Conservation (phyloP, 1,284 basidiomycete species). For the Lentinula novae-zelandiae region DNA sequence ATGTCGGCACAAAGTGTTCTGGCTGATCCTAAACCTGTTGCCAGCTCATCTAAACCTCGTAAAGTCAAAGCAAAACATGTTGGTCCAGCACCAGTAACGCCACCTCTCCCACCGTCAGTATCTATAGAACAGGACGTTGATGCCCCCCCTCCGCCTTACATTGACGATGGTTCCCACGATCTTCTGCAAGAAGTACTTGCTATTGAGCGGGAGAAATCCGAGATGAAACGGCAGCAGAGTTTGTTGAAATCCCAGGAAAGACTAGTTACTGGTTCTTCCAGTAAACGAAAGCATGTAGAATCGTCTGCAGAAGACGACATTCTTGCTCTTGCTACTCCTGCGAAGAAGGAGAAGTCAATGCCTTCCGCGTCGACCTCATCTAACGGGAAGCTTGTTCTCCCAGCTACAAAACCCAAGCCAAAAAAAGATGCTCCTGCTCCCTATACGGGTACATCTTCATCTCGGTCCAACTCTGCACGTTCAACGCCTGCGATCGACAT, state of each 20-base stretch:
- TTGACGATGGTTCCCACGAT: slow-evolving; percentile 75
- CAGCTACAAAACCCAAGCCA: slow-evolving; percentile 27
- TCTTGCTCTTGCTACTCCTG: slow-evolving; percentile 53
- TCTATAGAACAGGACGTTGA: slow-evolving; percentile 31
- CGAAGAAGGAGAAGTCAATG: slow-evolving; percentile 54
- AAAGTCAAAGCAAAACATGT: slow-evolving; percentile 35
- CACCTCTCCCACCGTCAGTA: slow-evolving; percentile 4
- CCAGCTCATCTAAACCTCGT: slow-evolving; percentile 31
- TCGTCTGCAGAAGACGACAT: slow-evolving; percentile 56
- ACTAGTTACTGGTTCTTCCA: slow-evolving; percentile 25
- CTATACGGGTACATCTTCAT: slow-evolving; percentile 3
- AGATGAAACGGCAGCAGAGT: slow-evolving; percentile 41
- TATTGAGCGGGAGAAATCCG: slow-evolving; percentile 65
- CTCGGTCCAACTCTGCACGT: slow-evolving; percentile 4
- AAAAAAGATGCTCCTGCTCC: slow-evolving; percentile 36
- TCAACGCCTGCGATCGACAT: slow-evolving; percentile 26
- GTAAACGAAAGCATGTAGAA: slow-evolving; percentile 55
- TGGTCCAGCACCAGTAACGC: neutral
- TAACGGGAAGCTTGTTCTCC: slow-evolving; percentile 18
- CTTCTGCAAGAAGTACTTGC: slow-evolving; percentile 78
- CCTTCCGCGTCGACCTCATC: slow-evolving; percentile 17
- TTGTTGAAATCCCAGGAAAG: slow-evolving; percentile 27
- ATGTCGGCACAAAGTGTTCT: slow-evolving; percentile 33
- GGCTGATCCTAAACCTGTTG: slow-evolving; percentile 10
- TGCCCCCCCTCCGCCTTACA: slow-evolving; percentile 57